A percentile compares a stretch with the other conserved stretches of the same genome.
Conservation (phyloP, 1,284 basidiomycete species). For the Ceratobasidium sp. region DNA sequence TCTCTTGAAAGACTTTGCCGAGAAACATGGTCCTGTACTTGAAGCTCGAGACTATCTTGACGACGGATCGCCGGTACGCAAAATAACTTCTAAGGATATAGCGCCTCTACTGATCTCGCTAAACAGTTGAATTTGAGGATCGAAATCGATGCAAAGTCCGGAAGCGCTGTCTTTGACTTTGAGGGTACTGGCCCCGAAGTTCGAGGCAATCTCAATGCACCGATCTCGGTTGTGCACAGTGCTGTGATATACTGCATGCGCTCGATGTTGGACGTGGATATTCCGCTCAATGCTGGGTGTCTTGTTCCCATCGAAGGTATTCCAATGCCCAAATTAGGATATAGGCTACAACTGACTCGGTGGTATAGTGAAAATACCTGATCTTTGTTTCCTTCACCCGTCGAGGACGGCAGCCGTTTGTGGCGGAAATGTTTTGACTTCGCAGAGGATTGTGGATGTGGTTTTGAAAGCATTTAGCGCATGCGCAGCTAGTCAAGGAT, state of each 20-base stretch:
- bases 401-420: conserved; percentile 91
- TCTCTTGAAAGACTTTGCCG: conserved; percentile 83
- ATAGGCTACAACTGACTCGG: background rate
- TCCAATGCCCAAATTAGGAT: conserved; percentile 52
- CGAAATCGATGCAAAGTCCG: conserved; percentile 80
- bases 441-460: conserved; percentile 94
- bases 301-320: conserved; percentile 81
- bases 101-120: background rate
- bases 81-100: background rate
- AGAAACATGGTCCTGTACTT: conserved; percentile 75
- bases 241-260: conserved; percentile 97
- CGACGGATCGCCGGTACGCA: conserved; percentile 83
- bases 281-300: conserved; percentile 95
- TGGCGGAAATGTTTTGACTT: conserved; percentile 93
- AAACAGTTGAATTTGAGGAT: conserved; percentile 82
- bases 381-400: conserved; percentile 84
- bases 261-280: conserved; percentile 91
- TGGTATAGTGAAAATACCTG: conserved; percentile 80
- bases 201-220: conserved; percentile 90
- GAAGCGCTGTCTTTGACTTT: conserved; percentile 92
- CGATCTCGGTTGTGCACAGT: conserved; percentile 89
- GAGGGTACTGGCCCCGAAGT: conserved; percentile 91
- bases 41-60: conserved; percentile 85
- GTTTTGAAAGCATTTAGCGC: conserved; percentile 95
- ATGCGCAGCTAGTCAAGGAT: conserved; percentile 93